Evolutionary conservation across 495 filamentous ascomycete genomes (phyloP), one percentile per base, ranked within the genome.

Genomic region (Astrothelium subdiscretum): DNA sequence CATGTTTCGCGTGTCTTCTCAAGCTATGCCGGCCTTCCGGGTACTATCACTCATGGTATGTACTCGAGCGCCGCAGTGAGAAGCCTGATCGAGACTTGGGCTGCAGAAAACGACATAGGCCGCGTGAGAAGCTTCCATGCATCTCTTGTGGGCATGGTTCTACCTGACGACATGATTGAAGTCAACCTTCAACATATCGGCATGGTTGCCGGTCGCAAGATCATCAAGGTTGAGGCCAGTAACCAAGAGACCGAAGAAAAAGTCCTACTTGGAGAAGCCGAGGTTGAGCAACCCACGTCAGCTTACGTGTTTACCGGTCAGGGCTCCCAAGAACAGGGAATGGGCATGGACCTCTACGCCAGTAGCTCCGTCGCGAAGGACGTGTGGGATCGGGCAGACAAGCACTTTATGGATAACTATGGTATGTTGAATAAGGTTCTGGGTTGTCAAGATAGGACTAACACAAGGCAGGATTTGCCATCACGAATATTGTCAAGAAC

Each of bases 11-110:
- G 92, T 59, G 90, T 96, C 40, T 99, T 99, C 78, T 85, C 95
- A 18, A 88, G 82, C 74, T 99, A 97, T 70, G 94, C 92, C 71
- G 92, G 89, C 73, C 84, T 99, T 22, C 90, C 89, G 0, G 92
- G 92, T 35, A 98, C 92, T 31, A 98, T 98, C 73, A 97, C 92
- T 1, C 92, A 99, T 72, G 94, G 94, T 63, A 99, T 99, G 94
- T 99, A 97, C 80, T 90, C 91, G 4, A 97, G 92, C 76, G 94
- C 94, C 59, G 91, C 95, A 24, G 94, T 97, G n/a, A 87, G 94
- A 59, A 91, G 90, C 73, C 77, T 97, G n/a, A 92, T 99, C 5
- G 94, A 97, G 80, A 97, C 92, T 12, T 97, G 94, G 95, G 95
- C 94, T 31, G 95, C 94, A 20, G 94, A 97, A 78, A 99, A 97